These are phyloP conservation scores for Benincasa hispida DNA, from an alignment of 306 rosid genomes.

Conservation along the genomic window DNA sequence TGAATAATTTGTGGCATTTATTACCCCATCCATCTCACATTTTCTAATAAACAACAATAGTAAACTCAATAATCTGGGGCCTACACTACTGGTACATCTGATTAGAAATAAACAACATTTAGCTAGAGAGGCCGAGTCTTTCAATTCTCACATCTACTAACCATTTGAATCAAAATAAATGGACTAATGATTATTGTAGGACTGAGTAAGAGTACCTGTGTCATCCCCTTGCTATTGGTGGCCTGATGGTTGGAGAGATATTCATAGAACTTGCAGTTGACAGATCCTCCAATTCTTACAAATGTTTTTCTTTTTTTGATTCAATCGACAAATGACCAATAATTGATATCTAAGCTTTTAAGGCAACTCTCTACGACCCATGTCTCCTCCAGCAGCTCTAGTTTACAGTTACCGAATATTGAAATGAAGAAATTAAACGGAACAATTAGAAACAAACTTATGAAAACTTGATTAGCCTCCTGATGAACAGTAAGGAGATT, in stretches of 20 bases:
- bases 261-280: neutral
- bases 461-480: conserved; percentile 33
- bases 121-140: conserved; percentile 24
- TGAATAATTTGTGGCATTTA: conserved; percentile 58
- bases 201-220: conserved; percentile 16
- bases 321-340: neutral
- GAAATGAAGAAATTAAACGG: conserved; percentile 31
- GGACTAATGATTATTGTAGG: conserved; percentile 23
- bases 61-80: conserved; percentile 62
- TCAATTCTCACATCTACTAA: conserved; percentile 46
- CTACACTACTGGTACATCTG: conserved; percentile 40
- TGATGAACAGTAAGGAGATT: conserved; percentile 17
- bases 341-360: conserved; percentile 14
- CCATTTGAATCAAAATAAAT: conserved; percentile 44
- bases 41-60: conserved; percentile 47
- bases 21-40: conserved; percentile 69
- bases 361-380: conserved; percentile 23
- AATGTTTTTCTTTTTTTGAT: neutral
- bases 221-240: conserved; percentile 28
- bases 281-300: neutral
- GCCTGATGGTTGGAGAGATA: conserved; percentile 9
- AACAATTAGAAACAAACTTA: conserved; percentile 28
- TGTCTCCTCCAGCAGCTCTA: conserved; percentile 17
- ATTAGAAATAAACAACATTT: conserved; percentile 20
- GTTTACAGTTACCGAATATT: conserved; percentile 28